Evolutionary conservation across 352 stramenopile genomes (phyloP), one percentile per base, ranked within the genome.

Genomic region (Phytophthora macrochlamydospora): DNA sequence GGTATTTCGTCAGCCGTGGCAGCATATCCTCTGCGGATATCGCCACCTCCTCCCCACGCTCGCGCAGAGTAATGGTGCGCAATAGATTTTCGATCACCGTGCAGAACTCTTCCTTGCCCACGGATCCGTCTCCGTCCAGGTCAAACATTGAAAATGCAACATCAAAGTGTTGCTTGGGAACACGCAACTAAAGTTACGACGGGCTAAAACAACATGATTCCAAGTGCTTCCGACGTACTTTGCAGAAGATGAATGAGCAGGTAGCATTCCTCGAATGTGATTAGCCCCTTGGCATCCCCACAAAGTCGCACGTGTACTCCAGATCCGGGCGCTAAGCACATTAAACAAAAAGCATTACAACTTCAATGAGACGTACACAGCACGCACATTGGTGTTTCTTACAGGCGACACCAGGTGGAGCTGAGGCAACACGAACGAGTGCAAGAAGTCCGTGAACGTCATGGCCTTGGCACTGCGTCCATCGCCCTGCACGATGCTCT

Each of bases 131-230:
- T 30, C 81, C 79, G 50, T 94, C 83, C 33, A 92, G 56, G 60
- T 94, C 83, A 42, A 94, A 88, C 83, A 94, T 92, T 60, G 72
- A 87, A 58, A 94, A 94, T 49, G 82, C 83, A 40, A 94, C 83
- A 31, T 87, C 78, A 53, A 94, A 94, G 56, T 92, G 82, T 54
- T 92, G 79, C 44, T 83, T 81, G 0, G 86, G 86, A 56, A 94
- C 85, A 50, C 24, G 30, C 12, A 33, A 93, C 18, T 24, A 24
- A 24, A 24, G 18, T 24, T 24, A 24, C 18, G 18, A 24, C 18
- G 18, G 18, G 18, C 0, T 24, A 24, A 24, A 24, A 24, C 18
- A 24, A 24, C 18, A 24, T 24, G 18, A 24, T 24, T 24, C 18
- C 18, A 24, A 24, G 18, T 24, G 18, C 18, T 24, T 24, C 18